Percentiles rank a stretch among this genome's conserved stretches.
Evolutionary conservation across 345 rosid genomes (phyloP).

Genomic region (Eucalyptus sideroxylon): DNA sequence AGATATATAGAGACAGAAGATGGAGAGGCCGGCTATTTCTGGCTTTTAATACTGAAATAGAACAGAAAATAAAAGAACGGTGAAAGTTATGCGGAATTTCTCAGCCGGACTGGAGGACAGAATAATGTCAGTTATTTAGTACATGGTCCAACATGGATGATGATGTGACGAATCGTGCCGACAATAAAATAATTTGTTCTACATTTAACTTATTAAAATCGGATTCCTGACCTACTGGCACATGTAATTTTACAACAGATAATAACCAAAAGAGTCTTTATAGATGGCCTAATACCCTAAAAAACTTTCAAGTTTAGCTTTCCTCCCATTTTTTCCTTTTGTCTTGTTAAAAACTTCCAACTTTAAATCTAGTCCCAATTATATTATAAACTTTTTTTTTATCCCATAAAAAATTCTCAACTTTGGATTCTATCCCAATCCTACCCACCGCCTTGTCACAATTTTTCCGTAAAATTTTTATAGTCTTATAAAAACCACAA

Average conservation of each 20-base stretch:
- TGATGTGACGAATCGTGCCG: not conserved
- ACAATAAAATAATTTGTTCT: not conserved
- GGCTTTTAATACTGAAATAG: not conserved
- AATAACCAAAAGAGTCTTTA: not conserved
- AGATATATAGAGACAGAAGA: not conserved
- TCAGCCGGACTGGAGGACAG: not conserved
- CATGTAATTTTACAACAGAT: not conserved
- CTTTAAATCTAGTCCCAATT: not conserved
- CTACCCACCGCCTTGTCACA: not conserved
- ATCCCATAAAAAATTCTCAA: not conserved
- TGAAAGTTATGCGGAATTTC: not conserved
- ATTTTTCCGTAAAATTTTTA: not conserved
- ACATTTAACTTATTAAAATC: not conserved
- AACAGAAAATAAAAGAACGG: not conserved
- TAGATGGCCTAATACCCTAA: not conserved
- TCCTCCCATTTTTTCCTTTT: not conserved
- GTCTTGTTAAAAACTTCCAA: not conserved
- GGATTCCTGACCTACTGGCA: not conserved
- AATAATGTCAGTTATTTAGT: not conserved
- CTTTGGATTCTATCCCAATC: not conserved
- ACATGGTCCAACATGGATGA: not conserved
- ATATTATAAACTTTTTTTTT: too few relatives aligned
- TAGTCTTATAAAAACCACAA: too few relatives aligned
- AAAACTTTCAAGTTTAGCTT: not conserved
- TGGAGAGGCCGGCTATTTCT: not conserved